Conservation (phyloP, 1,284 basidiomycete species). For the Ustilago trichophora region DNA sequence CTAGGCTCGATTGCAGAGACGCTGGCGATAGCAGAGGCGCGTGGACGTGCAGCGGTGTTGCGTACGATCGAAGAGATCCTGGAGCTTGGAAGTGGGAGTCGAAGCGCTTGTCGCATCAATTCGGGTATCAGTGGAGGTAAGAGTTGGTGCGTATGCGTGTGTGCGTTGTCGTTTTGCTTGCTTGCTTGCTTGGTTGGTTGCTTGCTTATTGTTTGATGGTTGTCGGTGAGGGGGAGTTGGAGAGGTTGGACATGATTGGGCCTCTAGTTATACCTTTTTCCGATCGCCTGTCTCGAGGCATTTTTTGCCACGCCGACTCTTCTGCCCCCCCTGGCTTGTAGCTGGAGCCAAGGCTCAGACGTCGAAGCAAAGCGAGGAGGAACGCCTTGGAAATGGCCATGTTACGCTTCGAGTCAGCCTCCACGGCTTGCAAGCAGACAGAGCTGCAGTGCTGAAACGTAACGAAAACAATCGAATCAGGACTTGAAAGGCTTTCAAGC, state of each 20-base stretch:
- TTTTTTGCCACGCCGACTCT: too few species aligned
- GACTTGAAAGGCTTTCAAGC: too few species aligned
- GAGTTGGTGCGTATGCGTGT: background rate
- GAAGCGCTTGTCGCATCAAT: constrained; percentile 45
- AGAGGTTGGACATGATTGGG: too few species aligned
- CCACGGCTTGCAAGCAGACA: too few species aligned
- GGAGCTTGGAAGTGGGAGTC: constrained; percentile 36
- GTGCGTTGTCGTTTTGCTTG: constrained; percentile 3
- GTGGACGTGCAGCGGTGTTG: constrained; percentile 21
- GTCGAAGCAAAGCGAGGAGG: too few species aligned
- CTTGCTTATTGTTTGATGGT: background rate
- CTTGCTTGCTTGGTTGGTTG: too few species aligned
- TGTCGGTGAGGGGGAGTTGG: background rate
- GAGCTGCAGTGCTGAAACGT: too few species aligned
- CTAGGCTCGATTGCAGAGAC: constrained; percentile 9
- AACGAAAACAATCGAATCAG: too few species aligned
- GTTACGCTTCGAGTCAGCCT: too few species aligned
- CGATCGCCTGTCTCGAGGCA: background rate
- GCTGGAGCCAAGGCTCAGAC: too few species aligned
- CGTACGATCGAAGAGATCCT: constrained; percentile 24
- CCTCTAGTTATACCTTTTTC: constrained; percentile 18
- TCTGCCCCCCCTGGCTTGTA: too few species aligned
- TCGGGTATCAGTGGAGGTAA: background rate
- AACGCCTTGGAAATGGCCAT: too few species aligned
- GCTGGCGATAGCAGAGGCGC: constrained; percentile 12